These are phyloP conservation scores for Diversispora epigaea DNA, from an alignment of 192 early-diverging fungal species.

Conservation along the genomic window DNA sequence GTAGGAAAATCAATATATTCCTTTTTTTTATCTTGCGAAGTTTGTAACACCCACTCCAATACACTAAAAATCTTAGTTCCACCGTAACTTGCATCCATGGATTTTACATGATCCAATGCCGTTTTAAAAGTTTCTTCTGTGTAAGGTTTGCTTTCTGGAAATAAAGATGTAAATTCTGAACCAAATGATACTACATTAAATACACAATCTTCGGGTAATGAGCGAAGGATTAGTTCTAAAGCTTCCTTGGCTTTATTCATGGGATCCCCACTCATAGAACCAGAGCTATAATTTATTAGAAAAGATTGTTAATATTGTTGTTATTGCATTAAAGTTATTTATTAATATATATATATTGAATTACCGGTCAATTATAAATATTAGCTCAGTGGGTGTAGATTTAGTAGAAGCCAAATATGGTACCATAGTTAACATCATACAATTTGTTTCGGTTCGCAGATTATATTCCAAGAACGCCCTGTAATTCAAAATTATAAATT, in stretches of 20 bases:
- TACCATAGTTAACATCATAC: too few relatives aligned
- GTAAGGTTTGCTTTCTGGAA: constrained; percentile 43
- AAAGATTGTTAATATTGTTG: neutral
- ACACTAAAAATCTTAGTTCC: constrained; percentile 51
- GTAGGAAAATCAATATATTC: constrained; percentile 51
- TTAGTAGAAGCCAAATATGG: too few relatives aligned
- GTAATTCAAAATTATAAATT: neutral
- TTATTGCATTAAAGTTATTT: neutral
- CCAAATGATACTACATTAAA: constrained; percentile 59
- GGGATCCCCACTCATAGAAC: constrained; percentile 49
- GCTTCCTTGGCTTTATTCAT: constrained; percentile 44
- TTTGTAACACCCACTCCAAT: constrained; percentile 37
- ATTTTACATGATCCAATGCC: constrained; percentile 36
- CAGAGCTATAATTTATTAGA: constrained; percentile 39
- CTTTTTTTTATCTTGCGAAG: constrained; percentile 12
- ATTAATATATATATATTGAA: neutral
- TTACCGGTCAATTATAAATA: constrained; percentile 49
- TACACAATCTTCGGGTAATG: constrained; percentile 43
- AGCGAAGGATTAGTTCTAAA: constrained; percentile 48
- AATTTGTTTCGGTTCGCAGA: constrained; percentile 34
- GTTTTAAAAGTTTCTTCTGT: constrained; percentile 35
- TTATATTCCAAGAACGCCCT: constrained; percentile 43
- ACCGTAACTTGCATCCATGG: constrained; percentile 44
- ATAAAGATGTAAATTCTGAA: constrained; percentile 36
- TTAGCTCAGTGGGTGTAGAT: constrained; percentile 35